These are phyloP conservation scores for Vigna unguiculata DNA, from an alignment of 306 rosid genomes.

Conservation along the genomic window DNA sequence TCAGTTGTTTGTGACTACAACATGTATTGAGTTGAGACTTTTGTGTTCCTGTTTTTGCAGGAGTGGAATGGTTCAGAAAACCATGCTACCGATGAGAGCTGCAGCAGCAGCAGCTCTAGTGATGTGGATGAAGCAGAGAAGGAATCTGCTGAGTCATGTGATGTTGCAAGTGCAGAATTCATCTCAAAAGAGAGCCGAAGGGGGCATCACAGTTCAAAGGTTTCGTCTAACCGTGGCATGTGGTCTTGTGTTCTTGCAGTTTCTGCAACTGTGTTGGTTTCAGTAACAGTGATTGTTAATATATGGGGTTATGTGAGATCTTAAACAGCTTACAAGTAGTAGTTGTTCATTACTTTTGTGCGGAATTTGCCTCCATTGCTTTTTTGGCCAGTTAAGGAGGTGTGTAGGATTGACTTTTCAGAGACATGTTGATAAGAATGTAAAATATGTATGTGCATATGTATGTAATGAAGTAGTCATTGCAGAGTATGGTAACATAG, in stretches of 20 bases:
- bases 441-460: slow-evolving; percentile 25
- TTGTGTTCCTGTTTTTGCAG: slow-evolving; percentile 52
- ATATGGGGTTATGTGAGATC: slow-evolving; percentile 56
- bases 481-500: slow-evolving; percentile 31
- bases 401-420: slow-evolving; percentile 41
- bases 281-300: slow-evolving; percentile 55
- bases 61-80: slow-evolving; percentile 51
- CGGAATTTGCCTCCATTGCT: slow-evolving; percentile 38
- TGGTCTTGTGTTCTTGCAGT: slow-evolving; percentile 56
- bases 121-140: slow-evolving; percentile 44
- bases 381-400: slow-evolving; percentile 45
- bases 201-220: slow-evolving; percentile 35
- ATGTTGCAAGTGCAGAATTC: slow-evolving; percentile 30
- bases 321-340: slow-evolving; percentile 44
- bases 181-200: slow-evolving; percentile 37
- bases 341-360: slow-evolving; percentile 39
- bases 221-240: slow-evolving; percentile 39
- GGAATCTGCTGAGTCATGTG: slow-evolving; percentile 7
- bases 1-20: slow-evolving; percentile 32
- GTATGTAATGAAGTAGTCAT: slow-evolving; percentile 12
- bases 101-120: neutral
- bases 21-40: slow-evolving; percentile 48
- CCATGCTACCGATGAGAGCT: slow-evolving; percentile 32
- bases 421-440: slow-evolving; percentile 37
- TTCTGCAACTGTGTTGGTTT: slow-evolving; percentile 45